Conservation (phyloP, 2,329 filamentous ascomycete species). For the Hortaea werneckii region DNA sequence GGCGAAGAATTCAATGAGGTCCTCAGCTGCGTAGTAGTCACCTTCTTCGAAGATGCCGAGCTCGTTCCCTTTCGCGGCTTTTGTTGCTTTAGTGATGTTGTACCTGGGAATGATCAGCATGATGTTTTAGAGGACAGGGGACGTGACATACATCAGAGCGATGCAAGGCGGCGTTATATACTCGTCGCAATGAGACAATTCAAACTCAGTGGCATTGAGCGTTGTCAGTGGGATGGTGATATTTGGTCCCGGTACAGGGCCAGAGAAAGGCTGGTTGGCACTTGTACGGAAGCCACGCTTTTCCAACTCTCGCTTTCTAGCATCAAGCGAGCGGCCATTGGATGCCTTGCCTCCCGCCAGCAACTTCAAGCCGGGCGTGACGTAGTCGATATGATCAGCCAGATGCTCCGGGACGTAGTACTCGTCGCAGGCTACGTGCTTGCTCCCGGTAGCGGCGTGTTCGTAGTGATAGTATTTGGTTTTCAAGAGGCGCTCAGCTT, state of each 20-base stretch:
- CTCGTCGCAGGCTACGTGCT: slow-evolving; percentile 12
- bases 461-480: slow-evolving; percentile 20
- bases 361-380: slow-evolving; percentile 21
- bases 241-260: slow-evolving; percentile 5
- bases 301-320: slow-evolving; percentile 4
- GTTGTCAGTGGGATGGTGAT: no score
- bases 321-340: slow-evolving; percentile 6
- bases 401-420: slow-evolving; percentile 17
- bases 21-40: slow-evolving; percentile 34
- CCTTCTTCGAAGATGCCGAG: slow-evolving; percentile 34
- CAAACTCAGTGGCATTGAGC: no score
- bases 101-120: slow-evolving; percentile 31
- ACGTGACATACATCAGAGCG: slow-evolving; percentile 15
- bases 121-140: slow-evolving; percentile 9
- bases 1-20: slow-evolving; percentile 34
- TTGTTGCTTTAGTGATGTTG: slow-evolving; percentile 30
- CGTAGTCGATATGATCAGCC: slow-evolving; percentile 17
- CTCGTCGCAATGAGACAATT: slow-evolving; percentile 11
- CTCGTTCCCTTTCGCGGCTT: slow-evolving; percentile 13
- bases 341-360: no score
- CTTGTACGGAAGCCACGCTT: slow-evolving; percentile 6
- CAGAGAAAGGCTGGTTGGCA: slow-evolving; percentile 4
- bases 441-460: slow-evolving; percentile 12
- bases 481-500: slow-evolving; percentile 18
- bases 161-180: slow-evolving; percentile 17